Base-by-base conservation (phyloP, 106 monocot genomes). In the Allium cepa region DNA sequence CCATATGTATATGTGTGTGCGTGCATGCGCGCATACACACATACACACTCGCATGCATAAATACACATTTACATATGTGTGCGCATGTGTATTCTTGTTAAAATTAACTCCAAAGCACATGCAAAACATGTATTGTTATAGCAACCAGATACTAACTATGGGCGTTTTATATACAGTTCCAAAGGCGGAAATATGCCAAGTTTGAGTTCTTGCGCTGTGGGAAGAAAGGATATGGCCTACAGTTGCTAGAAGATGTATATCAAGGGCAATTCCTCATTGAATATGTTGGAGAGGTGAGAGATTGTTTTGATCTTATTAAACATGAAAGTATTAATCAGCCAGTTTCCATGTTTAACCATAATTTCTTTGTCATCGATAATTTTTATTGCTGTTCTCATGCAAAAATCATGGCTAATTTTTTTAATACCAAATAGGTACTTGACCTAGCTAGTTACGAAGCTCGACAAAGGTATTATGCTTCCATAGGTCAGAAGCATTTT, bases 401-500 rank as follows among this genome's bases (percentile, higher is more conserved):
- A 47, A 18, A 22, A 65, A 17, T 53, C 10, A 53, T 53, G 26
- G 57, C 69, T 11, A 69, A 64, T 10, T 26, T 69, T 61, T 47
- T 12, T 10, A 28, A 13, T 11, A 13, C 13, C 45, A 12, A 49
- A 50, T 27, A 99, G 97, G 97, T 99, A 16, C 92, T 99, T 60
- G 97, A 99, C 80, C 63, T 99, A 79, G 46, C 75, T 76, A 57
- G 80, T 46, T 87, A 99, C 80, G 97, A 99, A 85, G 74, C 84
- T 60, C 86, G 97, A 58, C 97, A 93, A 77, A 84, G 67, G 74
- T 60, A 83, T 64, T 99, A 99, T 83, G 97, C 97, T 69, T 78
- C 86, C 67, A 84, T 84, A 70, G 92, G 92, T 64, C 97, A 99
- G 76, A 92, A 85, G 76, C 97, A 99, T 80, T 99, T 99, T 77